Percentiles rank a stretch among this genome's conserved stretches.
phyloP scores from a whole-genome alignment of 768 basidiomycete species.

The Lentinula aciculospora region DNA sequence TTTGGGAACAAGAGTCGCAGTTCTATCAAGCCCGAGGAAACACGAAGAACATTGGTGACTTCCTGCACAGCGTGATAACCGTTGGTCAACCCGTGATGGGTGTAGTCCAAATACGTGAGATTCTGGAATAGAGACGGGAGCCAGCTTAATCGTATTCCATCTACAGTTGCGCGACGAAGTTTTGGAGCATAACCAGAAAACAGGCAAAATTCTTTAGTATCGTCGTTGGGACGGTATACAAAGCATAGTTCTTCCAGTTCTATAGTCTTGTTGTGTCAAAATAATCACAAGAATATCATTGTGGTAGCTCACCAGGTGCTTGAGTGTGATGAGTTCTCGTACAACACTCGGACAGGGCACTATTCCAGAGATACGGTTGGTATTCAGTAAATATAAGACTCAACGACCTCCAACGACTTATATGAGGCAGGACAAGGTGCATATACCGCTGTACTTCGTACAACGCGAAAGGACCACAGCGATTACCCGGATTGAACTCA shows the following conservation, averaged over 20 bases:
- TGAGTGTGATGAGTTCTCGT: conserved; percentile 25
- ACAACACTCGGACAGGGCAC: conserved; percentile 53
- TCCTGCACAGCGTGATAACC: conserved; percentile 54
- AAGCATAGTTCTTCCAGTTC: conserved; percentile 51
- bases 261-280: neutral
- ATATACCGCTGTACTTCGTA: conserved; percentile 51
- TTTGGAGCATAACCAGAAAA: conserved; percentile 59
- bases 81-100: conserved; percentile 62
- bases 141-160: conserved; percentile 63
- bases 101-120: conserved; percentile 61
- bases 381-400: conserved; percentile 49
- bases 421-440: conserved; percentile 46
- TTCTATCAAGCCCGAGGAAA: conserved; percentile 47
- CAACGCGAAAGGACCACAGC: neutral
- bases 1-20: conserved; percentile 52
- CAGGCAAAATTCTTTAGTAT: conserved; percentile 58
- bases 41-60: conserved; percentile 49
- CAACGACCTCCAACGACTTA: conserved; percentile 58
- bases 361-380: conserved; percentile 64
- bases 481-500: conserved; percentile 33
- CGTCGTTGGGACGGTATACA: conserved; percentile 59
- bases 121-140: conserved; percentile 55
- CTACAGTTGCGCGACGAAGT: conserved; percentile 48
- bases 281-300: neutral
- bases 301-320: conserved; percentile 21